Percentiles rank a stretch among this genome's conserved stretches.
Evolutionary conservation across 257 asterid species (phyloP).

Genomic region (Solanum etuberosum): DNA sequence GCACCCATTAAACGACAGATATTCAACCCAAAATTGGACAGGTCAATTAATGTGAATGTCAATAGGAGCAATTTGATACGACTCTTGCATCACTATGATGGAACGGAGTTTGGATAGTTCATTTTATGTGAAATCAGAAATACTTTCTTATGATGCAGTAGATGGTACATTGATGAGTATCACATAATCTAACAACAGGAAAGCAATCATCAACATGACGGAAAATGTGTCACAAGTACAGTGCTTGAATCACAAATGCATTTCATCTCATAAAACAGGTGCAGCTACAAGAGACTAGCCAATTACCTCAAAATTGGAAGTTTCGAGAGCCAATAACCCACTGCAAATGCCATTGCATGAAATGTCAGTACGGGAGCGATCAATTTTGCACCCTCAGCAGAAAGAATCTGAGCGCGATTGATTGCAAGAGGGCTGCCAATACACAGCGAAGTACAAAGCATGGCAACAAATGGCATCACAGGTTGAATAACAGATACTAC

Average conservation of each 20-base stretch:
- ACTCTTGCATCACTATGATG: background rate
- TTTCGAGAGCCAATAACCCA: constrained; percentile 88
- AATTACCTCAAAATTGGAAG: constrained; percentile 60
- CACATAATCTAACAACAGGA: background rate
- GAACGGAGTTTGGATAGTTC: background rate
- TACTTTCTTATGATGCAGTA: background rate
- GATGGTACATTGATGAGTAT: background rate
- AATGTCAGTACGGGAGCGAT: constrained; percentile 70
- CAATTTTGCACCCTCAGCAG: constrained; percentile 68
- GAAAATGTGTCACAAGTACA: background rate
- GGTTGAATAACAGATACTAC: constrained; percentile 80
- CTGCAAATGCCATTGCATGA: constrained; percentile 68
- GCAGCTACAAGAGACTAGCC: background rate
- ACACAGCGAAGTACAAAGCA: constrained; percentile 91
- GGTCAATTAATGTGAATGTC: background rate
- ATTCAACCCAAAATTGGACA: background rate
- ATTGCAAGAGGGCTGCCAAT: constrained; percentile 98
- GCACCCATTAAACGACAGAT: background rate
- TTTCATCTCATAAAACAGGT: background rate
- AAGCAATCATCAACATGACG: background rate
- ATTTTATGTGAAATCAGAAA: background rate
- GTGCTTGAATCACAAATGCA: background rate
- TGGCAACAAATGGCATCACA: constrained; percentile 87
- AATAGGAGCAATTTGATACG: background rate
- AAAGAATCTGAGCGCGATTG: constrained; percentile 73